These are phyloP conservation scores for Zychaea mexicana DNA, from an alignment of 371 early-diverging fungal genomes.

Conservation along the genomic window DNA sequence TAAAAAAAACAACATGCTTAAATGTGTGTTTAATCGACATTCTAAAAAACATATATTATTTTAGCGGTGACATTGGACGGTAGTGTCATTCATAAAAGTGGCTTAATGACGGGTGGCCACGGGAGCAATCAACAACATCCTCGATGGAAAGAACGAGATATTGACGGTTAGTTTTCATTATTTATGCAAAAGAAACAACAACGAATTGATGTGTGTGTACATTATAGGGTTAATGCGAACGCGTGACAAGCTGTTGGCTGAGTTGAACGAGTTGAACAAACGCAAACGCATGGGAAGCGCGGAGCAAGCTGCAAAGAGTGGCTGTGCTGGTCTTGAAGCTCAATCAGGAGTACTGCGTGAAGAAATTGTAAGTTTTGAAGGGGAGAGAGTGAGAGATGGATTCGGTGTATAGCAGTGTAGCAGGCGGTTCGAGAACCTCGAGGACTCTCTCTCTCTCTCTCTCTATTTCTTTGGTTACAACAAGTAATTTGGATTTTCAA, in stretches of 20 bases:
- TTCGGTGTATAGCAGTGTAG: no score
- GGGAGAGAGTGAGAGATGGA: no score
- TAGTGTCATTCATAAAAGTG: constrained; percentile 92
- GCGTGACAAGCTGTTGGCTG: constrained; percentile 68
- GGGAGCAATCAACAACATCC: constrained; percentile 46
- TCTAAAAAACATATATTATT: no score
- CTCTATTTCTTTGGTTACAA: background rate
- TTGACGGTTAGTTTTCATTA: constrained; percentile 53
- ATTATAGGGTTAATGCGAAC: constrained; percentile 59
- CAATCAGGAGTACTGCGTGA: constrained; percentile 61
- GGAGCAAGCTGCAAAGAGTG: constrained; percentile 63
- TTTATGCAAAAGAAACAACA: background rate
- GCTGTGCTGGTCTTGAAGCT: constrained; percentile 62
- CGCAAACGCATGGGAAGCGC: constrained; percentile 69
- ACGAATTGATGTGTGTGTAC: background rate
- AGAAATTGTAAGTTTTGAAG: constrained; percentile 54
- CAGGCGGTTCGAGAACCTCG: no score
- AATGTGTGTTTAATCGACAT: background rate
- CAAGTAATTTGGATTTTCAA: no score
- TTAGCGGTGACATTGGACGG: constrained; percentile 92
- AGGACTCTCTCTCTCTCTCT: background rate
- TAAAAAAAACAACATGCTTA: constrained; percentile 17
- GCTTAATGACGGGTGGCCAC: constrained; percentile 92
- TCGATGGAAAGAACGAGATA: constrained; percentile 88
- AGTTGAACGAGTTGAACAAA: constrained; percentile 75